Conservation (phyloP, 1,284 basidiomycete species). For the Peniophora sp. region DNA sequence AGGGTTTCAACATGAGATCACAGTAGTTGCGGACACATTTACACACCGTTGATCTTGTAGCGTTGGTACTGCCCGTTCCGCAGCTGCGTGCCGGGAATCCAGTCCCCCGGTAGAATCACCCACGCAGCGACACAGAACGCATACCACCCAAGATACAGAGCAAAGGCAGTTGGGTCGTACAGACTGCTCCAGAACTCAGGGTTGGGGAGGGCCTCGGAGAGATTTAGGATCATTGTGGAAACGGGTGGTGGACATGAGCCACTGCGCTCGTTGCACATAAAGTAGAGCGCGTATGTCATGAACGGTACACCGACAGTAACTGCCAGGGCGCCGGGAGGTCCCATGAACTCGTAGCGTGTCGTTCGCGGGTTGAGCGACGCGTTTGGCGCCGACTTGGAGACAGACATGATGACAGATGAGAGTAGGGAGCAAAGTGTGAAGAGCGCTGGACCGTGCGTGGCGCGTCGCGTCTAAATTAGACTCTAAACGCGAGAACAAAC, state of each 20-base stretch:
- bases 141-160: constrained; percentile 88
- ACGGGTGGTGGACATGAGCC: constrained; percentile 68
- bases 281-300: constrained; percentile 76
- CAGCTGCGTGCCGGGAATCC: constrained; percentile 73
- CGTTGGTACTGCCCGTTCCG: constrained; percentile 72
- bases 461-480: neutral
- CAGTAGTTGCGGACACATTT: neutral
- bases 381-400: constrained; percentile 3
- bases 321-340: constrained; percentile 72
- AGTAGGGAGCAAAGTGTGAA: neutral
- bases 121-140: constrained; percentile 79
- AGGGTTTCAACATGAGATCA: constrained; percentile 1
- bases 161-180: constrained; percentile 74
- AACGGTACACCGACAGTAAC: constrained; percentile 72
- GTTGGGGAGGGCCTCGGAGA: constrained; percentile 40
- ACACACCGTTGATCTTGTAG: constrained; percentile 93
- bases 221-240: constrained; percentile 32
- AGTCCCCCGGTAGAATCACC: constrained; percentile 82
- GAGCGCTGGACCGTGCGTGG: neutral
- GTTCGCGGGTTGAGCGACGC: constrained; percentile 56
- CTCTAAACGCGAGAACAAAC: neutral
- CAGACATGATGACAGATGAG: constrained; percentile 15
- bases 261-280: constrained; percentile 73
- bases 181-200: constrained; percentile 61
- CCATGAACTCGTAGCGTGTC: constrained; percentile 77